phyloP scores from a whole-genome alignment of 768 basidiomycete species.

The Lentinus brumalis region DNA sequence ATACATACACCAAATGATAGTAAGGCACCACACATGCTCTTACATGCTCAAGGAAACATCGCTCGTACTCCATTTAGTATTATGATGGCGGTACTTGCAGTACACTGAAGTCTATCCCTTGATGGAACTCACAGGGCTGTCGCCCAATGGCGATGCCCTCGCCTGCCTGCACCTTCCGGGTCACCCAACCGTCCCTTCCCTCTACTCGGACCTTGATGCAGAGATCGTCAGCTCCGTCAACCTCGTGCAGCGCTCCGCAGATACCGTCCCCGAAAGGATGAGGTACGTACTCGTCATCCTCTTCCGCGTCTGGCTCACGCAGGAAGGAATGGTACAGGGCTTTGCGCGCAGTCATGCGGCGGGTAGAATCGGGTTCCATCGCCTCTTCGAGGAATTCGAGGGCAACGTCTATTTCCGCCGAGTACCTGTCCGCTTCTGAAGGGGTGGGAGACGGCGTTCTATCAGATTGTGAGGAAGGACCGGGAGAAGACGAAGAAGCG shows the following conservation, averaged over 20 bases:
- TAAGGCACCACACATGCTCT: too few species aligned
- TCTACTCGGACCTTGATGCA: conserved; percentile 47
- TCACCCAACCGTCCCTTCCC: conserved; percentile 30
- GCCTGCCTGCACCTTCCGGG: conserved; percentile 27
- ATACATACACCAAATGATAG: not conserved
- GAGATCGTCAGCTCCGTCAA: conserved; percentile 59
- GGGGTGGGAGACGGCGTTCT: conserved; percentile 29
- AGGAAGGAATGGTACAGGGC: conserved; percentile 85
- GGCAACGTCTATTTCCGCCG: conserved; percentile 60
- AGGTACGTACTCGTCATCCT: conserved; percentile 70
- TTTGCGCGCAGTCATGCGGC: conserved; percentile 72
- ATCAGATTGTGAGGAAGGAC: conserved; percentile 26
- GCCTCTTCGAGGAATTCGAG: conserved; percentile 75
- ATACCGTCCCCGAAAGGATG: conserved; percentile 69
- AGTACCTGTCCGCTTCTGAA: conserved; percentile 43
- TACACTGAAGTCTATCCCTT: not conserved
- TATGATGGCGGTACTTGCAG: not conserved
- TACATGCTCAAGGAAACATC: too few species aligned
- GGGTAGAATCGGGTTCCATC: conserved; percentile 76
- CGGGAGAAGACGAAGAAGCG: conserved; percentile 37
- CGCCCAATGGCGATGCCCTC: conserved; percentile 37
- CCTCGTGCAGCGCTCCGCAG: conserved; percentile 62
- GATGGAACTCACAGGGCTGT: conserved; percentile 37
- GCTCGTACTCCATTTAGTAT: too few species aligned
- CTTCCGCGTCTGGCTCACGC: conserved; percentile 43